Conservation (phyloP, 352 stramenopile genomes). For the Globisporangium lucens region DNA sequence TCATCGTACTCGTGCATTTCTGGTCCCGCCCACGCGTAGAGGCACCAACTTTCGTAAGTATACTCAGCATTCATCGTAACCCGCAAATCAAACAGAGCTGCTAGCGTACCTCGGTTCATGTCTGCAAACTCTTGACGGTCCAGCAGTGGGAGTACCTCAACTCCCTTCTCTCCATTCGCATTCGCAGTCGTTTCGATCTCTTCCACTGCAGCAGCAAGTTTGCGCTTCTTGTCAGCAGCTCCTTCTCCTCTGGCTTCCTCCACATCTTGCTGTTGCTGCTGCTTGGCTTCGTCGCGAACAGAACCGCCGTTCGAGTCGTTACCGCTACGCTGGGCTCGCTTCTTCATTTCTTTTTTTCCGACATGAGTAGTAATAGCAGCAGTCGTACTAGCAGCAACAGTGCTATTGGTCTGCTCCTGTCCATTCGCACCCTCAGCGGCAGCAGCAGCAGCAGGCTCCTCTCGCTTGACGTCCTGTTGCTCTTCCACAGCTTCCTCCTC, state of each 20-base stretch:
- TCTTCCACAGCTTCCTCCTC: not conserved
- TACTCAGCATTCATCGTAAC: not conserved
- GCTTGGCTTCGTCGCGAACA: not conserved
- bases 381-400: not conserved
- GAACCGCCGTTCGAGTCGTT: not conserved
- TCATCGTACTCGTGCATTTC: slow-evolving; percentile 92
- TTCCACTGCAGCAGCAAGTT: not conserved
- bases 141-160: slow-evolving; percentile 20
- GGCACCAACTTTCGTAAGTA: not conserved
- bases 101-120: slow-evolving; percentile 40
- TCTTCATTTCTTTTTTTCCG: slow-evolving; percentile 3
- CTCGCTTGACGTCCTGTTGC: not conserved
- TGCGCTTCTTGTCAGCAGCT: slow-evolving; percentile 11
- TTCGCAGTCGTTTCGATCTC: not conserved
- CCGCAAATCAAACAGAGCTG: not conserved
- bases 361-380: not conserved
- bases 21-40: slow-evolving; percentile 12
- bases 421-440: not conserved
- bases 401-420: not conserved
- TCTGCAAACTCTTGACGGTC: slow-evolving; percentile 46
- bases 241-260: not conserved
- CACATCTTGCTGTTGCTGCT: not conserved
- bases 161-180: not conserved
- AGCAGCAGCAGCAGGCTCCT: not conserved
- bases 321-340: slow-evolving; percentile 6